These are phyloP conservation scores for Suillus paluster DNA, from an alignment of 768 basidiomycete genomes.

Conservation along the genomic window DNA sequence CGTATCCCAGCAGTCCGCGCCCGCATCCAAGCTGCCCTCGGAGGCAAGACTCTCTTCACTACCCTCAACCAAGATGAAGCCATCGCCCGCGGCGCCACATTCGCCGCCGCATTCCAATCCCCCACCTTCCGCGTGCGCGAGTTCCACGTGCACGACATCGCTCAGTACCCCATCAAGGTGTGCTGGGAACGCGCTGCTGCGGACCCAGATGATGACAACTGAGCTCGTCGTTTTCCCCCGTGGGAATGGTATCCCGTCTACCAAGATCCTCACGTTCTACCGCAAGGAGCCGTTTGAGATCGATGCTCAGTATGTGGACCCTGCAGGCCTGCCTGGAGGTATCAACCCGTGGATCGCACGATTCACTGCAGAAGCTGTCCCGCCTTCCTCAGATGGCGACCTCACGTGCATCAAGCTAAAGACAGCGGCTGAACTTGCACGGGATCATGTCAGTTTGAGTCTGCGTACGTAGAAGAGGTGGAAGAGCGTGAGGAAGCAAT, in stretches of 20 bases:
- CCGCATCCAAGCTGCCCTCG: constrained; percentile 83
- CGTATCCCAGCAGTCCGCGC: constrained; percentile 92
- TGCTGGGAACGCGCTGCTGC: constrained; percentile 77
- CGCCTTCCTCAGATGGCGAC: constrained; percentile 69
- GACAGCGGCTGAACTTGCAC: constrained; percentile 83
- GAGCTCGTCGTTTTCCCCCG: constrained; percentile 90
- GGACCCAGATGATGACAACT: constrained; percentile 87
- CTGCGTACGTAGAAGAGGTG: constrained; percentile 81
- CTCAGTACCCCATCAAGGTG: constrained; percentile 88
- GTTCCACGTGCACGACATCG: constrained; percentile 87
- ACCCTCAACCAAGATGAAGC: constrained; percentile 99
- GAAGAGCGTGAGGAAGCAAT: constrained; percentile 82
- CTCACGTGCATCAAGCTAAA: constrained; percentile 87
- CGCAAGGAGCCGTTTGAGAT: constrained; percentile 88
- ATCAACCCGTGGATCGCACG: constrained; percentile 87
- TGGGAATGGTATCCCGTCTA: constrained; percentile 87
- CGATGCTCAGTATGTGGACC: constrained; percentile 83
- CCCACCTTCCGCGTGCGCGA: constrained; percentile 98
- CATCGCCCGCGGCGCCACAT: constrained; percentile 93
- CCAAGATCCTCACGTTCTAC: constrained; percentile 95
- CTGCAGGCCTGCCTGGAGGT: constrained; percentile 68
- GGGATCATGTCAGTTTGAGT: constrained; percentile 88
- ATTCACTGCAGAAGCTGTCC: constrained; percentile 84
- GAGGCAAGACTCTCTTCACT: constrained; percentile 81
- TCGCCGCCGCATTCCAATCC: constrained; percentile 95